A percentile compares a stretch with the other conserved stretches of the same genome.
phyloP scores from a whole-genome alignment of 164 flowering plant species.

The Vitis amurensis region DNA sequence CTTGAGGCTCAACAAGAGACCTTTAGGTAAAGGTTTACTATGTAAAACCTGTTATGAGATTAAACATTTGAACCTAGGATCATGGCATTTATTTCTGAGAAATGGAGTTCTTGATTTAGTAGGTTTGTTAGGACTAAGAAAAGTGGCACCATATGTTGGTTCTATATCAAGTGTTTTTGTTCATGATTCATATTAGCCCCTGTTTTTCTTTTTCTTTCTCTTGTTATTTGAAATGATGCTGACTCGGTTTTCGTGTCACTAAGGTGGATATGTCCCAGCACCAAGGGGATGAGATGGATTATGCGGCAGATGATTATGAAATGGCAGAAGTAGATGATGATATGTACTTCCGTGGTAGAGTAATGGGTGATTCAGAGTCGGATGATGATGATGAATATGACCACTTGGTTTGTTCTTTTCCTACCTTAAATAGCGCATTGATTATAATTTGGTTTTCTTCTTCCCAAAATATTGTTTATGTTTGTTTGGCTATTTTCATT shows the following conservation, averaged over 20 bases:
- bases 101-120: no score
- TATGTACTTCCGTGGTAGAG: constrained; percentile 27
- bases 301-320: constrained; percentile 38
- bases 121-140: no score
- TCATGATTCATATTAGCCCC: neutral
- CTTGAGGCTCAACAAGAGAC: no score
- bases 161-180: no score
- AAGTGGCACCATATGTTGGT: no score
- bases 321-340: constrained; percentile 35
- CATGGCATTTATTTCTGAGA: no score
- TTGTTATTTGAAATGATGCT: neutral
- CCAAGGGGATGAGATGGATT: constrained; percentile 25
- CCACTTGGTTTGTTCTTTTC: constrained; percentile 18
- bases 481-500: neutral
- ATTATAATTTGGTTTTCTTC: neutral
- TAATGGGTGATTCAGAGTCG: constrained; percentile 29
- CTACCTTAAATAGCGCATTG: neutral
- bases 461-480: neutral
- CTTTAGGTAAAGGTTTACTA: no score
- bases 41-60: no score
- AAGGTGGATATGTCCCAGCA: constrained; percentile 20
- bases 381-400: constrained; percentile 36
- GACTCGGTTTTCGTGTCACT: neutral
- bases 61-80: no score
- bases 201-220: neutral